Percentiles rank a stretch among this genome's conserved stretches.
Evolutionary conservation across 345 rosid species (phyloP).

Genomic region (Eucalyptus polybractea): DNA sequence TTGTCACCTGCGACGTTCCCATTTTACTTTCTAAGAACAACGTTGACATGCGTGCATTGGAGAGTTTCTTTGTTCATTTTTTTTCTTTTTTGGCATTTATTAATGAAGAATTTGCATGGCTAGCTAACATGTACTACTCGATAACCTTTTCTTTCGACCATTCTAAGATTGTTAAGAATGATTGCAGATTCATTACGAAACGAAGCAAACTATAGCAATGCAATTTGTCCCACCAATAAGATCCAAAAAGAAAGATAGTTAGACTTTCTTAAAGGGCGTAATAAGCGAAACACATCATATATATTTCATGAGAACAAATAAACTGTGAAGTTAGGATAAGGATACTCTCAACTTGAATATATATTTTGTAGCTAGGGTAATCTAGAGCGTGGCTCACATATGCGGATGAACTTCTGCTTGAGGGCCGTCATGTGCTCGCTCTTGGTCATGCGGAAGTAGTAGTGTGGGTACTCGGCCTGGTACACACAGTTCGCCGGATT

Average conservation of each 20-base stretch:
- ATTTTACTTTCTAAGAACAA: not conserved
- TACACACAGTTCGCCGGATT: not conserved
- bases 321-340: not conserved
- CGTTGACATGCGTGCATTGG: not conserved
- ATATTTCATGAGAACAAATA: not conserved
- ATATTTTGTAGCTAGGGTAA: not conserved
- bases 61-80: not conserved
- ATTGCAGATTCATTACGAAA: not conserved
- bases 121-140: not conserved
- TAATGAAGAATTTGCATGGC: not conserved
- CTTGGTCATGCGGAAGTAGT: not conserved
- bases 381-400: not conserved
- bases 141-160: not conserved
- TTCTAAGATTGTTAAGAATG: not conserved
- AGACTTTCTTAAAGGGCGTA: not conserved
- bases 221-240: not conserved
- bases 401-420: slow-evolving; percentile 8
- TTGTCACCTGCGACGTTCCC: not conserved
- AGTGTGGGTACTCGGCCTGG: not conserved
- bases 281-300: not conserved
- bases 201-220: not conserved
- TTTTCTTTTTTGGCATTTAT: not conserved
- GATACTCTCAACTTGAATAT: not conserved
- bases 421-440: not conserved
- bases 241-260: not conserved